These are phyloP conservation scores for Exophiala alcalophila DNA, from an alignment of 2,329 filamentous ascomycete genomes.

Conservation along the genomic window DNA sequence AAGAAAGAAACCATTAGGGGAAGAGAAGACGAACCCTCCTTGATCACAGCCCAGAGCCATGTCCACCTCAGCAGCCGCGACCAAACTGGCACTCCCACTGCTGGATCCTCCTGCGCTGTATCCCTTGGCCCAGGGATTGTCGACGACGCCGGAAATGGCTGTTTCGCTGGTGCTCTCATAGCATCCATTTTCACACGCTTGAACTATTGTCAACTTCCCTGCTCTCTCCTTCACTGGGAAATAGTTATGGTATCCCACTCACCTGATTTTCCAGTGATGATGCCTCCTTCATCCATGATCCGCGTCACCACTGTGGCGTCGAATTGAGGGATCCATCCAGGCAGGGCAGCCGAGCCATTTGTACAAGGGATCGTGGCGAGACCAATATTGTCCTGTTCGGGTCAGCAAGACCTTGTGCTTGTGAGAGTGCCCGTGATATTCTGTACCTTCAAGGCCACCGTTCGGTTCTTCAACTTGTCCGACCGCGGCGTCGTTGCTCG, in stretches of 20 bases:
- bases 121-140: constrained; percentile 45
- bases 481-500: too few species aligned
- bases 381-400: constrained; percentile 51
- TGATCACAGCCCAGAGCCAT: constrained; percentile 36
- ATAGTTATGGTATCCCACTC: too few species aligned
- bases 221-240: too few species aligned
- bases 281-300: constrained; percentile 43
- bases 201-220: constrained; percentile 11
- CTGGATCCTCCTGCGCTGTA: constrained; percentile 47
- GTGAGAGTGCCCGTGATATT: background rate
- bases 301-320: constrained; percentile 49
- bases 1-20: background rate
- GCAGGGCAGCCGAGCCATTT: constrained; percentile 43
- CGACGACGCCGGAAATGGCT: constrained; percentile 45
- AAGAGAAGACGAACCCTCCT: constrained; percentile 32
- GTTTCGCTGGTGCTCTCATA: constrained; percentile 45
- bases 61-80: constrained; percentile 36
- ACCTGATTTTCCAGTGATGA: constrained; percentile 43
- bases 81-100: constrained; percentile 44
- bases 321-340: constrained; percentile 38
- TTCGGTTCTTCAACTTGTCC: too few species aligned
- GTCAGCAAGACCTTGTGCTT: too few species aligned
- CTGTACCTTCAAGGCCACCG: too few species aligned
- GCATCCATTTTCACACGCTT: constrained; percentile 50
- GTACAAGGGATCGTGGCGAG: constrained; percentile 46